phyloP scores from a whole-genome alignment of 768 basidiomycete genomes.

The Trametes meyenii region DNA sequence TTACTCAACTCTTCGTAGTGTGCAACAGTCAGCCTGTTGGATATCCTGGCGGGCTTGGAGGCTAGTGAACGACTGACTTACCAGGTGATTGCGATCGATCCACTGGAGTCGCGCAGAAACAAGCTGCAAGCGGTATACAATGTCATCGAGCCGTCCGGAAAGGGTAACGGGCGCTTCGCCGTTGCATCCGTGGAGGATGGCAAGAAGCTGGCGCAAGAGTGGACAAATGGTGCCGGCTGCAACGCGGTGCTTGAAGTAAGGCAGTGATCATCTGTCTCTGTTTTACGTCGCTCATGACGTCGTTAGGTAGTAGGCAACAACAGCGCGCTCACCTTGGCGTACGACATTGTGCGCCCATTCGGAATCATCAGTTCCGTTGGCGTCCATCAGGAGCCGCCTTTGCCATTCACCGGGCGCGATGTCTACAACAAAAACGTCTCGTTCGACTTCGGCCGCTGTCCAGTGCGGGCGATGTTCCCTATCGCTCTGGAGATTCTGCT shows the following conservation, averaged over 20 bases:
- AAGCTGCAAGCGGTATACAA: conserved; percentile 64
- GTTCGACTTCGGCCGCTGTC: conserved; percentile 81
- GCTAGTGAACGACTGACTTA: conserved; percentile 38
- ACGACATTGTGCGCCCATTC: conserved; percentile 73
- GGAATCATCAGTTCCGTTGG: conserved; percentile 78
- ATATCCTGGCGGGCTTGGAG: conserved; percentile 51
- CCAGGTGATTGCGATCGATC: conserved; percentile 68
- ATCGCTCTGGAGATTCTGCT: conserved; percentile 69
- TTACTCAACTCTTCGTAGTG: conserved; percentile 43
- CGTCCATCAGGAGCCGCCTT: conserved; percentile 56
- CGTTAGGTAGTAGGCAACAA: conserved; percentile 70
- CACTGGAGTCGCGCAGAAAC: conserved; percentile 53
- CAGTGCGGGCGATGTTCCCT: conserved; percentile 77
- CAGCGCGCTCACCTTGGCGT: conserved; percentile 63
- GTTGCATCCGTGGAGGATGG: conserved; percentile 55
- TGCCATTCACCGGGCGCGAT: conserved; percentile 59
- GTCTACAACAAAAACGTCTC: conserved; percentile 80
- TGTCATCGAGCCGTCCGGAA: conserved; percentile 47
- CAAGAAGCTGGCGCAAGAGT: conserved; percentile 48
- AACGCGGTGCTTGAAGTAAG: conserved; percentile 68
- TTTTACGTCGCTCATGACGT: not conserved
- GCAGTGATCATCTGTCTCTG: not conserved
- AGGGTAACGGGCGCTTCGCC: conserved; percentile 51
- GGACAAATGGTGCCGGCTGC: conserved; percentile 63
- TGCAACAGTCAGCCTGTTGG: conserved; percentile 63